These are phyloP conservation scores for Eucalyptus camaldulensis DNA, from an alignment of 345 rosid genomes.

Conservation along the genomic window DNA sequence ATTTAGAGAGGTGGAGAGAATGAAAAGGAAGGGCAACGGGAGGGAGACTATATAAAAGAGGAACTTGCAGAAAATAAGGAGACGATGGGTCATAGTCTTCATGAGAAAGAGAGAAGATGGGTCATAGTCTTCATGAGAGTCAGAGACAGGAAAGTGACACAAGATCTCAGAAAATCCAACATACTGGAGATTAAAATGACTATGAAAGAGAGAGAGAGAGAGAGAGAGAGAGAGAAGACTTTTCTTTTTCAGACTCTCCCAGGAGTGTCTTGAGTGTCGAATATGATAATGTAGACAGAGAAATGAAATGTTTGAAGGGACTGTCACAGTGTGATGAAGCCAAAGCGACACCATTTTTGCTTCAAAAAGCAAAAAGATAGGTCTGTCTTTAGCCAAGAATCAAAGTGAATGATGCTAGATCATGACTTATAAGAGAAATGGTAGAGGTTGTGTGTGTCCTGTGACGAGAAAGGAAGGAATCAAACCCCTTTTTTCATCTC, in stretches of 20 bases:
- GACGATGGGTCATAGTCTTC: neutral
- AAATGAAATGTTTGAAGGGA: neutral
- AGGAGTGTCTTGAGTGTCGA: neutral
- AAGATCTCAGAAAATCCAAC: conserved; percentile 39
- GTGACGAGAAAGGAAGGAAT: neutral
- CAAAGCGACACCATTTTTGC: neutral
- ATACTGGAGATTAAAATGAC: neutral
- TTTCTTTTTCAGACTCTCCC: neutral
- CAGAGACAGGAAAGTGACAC: conserved; percentile 52
- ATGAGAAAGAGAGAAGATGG: conserved; percentile 12
- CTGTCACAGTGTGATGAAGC: neutral
- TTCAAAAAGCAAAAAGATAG: neutral
- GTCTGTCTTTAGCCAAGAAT: neutral
- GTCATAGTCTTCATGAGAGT: conserved; percentile 58
- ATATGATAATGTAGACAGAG: neutral
- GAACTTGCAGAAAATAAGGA: neutral
- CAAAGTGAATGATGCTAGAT: neutral
- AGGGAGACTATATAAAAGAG: neutral
- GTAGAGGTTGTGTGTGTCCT: neutral
- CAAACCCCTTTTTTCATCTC: neutral
- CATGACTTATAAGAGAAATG: neutral
- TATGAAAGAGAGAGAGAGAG: neutral
- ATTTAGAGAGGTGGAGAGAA: neutral
- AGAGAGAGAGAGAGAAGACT: neutral
- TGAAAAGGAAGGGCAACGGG: neutral